Conservation (phyloP, 441 rosid genomes). For the Manihot esculenta region DNA sequence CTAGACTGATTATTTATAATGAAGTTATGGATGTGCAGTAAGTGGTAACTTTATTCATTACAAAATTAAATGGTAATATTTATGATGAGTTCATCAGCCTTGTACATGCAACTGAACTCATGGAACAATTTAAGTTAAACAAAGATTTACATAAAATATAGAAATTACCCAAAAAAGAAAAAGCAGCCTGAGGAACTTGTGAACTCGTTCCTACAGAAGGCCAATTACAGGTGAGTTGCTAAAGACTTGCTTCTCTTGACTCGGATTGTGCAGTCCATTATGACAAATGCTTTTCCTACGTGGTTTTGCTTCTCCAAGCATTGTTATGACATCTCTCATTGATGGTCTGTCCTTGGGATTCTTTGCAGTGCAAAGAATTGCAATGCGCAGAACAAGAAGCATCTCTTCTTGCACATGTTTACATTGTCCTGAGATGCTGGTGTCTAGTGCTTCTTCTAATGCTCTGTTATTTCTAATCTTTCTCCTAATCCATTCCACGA, state of each 20-base stretch:
- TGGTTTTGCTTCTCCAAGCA: constrained; percentile 94
- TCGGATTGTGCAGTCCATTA: constrained; percentile 27
- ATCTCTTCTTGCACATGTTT: constrained; percentile 84
- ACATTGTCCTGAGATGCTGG: constrained; percentile 72
- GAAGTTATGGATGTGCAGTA: too few relatives aligned
- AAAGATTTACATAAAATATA: constrained; percentile 24
- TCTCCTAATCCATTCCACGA: constrained; percentile 68
- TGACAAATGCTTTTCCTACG: constrained; percentile 71
- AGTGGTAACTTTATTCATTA: constrained; percentile 4
- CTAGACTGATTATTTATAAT: too few relatives aligned
- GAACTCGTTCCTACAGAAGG: constrained; percentile 32
- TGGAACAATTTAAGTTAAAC: constrained; percentile 1
- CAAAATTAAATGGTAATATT: neutral
- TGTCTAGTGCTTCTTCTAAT: constrained; percentile 60
- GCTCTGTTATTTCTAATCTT: constrained; percentile 53
- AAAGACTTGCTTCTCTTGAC: constrained; percentile 48
- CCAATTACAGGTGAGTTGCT: constrained; percentile 47
- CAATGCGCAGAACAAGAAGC: constrained; percentile 73
- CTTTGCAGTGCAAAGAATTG: constrained; percentile 77
- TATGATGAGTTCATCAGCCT: neutral
- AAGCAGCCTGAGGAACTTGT: neutral
- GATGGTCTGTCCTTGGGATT: constrained; percentile 89
- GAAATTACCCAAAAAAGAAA: neutral
- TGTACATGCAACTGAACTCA: constrained; percentile 11
- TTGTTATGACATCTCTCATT: constrained; percentile 72